A percentile compares a stretch with the other conserved stretches of the same genome.
These are phyloP conservation scores for Arthroderma sp. DNA, from an alignment of 2,329 filamentous ascomycete species.

Conservation along the genomic window DNA sequence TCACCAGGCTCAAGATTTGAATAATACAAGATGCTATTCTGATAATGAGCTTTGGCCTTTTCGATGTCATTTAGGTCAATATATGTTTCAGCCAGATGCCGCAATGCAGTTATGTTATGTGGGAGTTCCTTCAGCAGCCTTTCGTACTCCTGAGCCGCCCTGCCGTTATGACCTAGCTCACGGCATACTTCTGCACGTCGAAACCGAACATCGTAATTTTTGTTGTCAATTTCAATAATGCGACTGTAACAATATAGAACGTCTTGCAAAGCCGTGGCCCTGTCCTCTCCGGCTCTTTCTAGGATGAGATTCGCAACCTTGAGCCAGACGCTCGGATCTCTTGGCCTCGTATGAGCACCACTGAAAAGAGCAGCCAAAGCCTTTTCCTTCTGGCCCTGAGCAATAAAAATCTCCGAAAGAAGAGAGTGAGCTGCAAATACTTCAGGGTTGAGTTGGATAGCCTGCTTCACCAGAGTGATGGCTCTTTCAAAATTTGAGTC, in stretches of 20 bases:
- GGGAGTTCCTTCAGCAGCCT: slow-evolving; percentile 41
- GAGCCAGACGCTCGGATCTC: slow-evolving; percentile 44
- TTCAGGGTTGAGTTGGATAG: slow-evolving; percentile 46
- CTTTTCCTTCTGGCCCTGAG: slow-evolving; percentile 43
- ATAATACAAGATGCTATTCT: slow-evolving; percentile 39
- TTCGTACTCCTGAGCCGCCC: slow-evolving; percentile 40
- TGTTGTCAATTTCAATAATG: slow-evolving; percentile 40
- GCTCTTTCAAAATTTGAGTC: slow-evolving; percentile 34
- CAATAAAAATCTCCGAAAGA: slow-evolving; percentile 45
- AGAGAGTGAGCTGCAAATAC: slow-evolving; percentile 49
- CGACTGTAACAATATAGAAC: slow-evolving; percentile 42
- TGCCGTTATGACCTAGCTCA: slow-evolving; percentile 34
- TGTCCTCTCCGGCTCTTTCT: slow-evolving; percentile 34
- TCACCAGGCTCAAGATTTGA: slow-evolving; percentile 31
- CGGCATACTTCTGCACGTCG: slow-evolving; percentile 44
- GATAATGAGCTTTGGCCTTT: slow-evolving; percentile 39
- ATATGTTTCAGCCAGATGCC: slow-evolving; percentile 44
- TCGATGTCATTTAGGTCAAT: slow-evolving; percentile 38
- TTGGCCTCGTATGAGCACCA: slow-evolving; percentile 44
- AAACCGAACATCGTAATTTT: slow-evolving; percentile 40
- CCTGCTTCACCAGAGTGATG: slow-evolving; percentile 31
- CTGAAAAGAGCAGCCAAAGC: slow-evolving; percentile 44
- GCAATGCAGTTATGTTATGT: slow-evolving; percentile 41
- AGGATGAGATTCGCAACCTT: slow-evolving; percentile 43
- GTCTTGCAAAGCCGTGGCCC: slow-evolving; percentile 31